A percentile compares a stretch with the other conserved stretches of the same genome.
These are phyloP conservation scores for Fusarium pseudocircinatum DNA, from an alignment of 2,329 filamentous ascomycete species.

Conservation along the genomic window DNA sequence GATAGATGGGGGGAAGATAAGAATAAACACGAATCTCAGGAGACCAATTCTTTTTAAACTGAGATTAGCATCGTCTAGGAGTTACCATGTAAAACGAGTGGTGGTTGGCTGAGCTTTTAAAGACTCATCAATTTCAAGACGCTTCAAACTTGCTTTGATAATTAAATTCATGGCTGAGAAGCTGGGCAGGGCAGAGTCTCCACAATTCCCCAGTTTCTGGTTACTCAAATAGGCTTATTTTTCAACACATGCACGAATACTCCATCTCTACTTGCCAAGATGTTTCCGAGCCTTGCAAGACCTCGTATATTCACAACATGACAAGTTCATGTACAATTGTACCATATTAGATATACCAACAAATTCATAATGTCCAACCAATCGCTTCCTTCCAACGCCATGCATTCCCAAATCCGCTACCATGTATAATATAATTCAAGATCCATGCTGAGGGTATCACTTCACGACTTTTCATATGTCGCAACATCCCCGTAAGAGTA, in stretches of 20 bases:
- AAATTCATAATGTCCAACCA: background rate
- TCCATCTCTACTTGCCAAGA: background rate
- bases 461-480: conserved; percentile 28
- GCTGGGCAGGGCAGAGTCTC: background rate
- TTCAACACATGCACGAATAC: background rate
- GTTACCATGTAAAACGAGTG: background rate
- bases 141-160: conserved; percentile 7
- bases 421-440: background rate
- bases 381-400: conserved; percentile 31
- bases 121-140: conserved; percentile 9
- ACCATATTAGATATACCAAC: background rate
- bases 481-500: conserved; percentile 42
- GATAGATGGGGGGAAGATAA: background rate
- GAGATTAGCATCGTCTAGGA: background rate
- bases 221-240: background rate
- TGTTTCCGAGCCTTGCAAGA: background rate
- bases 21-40: background rate
- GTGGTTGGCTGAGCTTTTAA: background rate
- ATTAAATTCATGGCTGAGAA: background rate
- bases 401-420: conserved; percentile 12
- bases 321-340: background rate
- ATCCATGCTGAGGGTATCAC: background rate
- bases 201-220: conserved; percentile 15
- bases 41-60: background rate
- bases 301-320: background rate